Base-by-base conservation (phyloP, 2,329 filamentous ascomycete genomes). In the Exophiala lecanii-corni region DNA sequence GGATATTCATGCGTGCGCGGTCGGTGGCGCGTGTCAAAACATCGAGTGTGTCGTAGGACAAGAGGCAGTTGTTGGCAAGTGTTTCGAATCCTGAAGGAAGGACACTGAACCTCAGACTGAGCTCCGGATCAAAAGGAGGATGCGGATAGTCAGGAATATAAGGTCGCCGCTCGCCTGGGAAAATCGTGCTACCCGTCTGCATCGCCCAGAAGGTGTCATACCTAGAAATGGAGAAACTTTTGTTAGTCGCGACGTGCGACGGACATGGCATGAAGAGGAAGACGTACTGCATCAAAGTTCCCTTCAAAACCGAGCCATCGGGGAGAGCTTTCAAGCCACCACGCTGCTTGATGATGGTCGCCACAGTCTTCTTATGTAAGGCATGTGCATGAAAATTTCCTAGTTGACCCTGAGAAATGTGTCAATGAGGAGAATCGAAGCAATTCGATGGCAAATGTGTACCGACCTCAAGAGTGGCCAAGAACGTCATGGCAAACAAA, bases 181-280 rank as follows among this genome's bases (percentile, higher is more conserved):
- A 41, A 16, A 41, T 35, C 4, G 28, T 34, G 28, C 10, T 21
- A 17, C 39, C 39, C 3, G 30, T 20, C 21, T 41, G 28, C 39
- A 30, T 31, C 13, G 30, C 30, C 39, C 39, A 41, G 39, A 41
- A 35, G 5, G 39, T 41, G 30, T 41, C 39, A n/a, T n/a, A n/a
- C n/a, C n/a, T n/a, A n/a, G n/a, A n/a, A n/a, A n/a, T n/a, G n/a
- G n/a, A n/a, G n/a, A n/a, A n/a, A n/a, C n/a, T n/a, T n/a, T n/a
- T n/a, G n/a, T n/a, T n/a, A n/a, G n/a, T n/a, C n/a, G n/a, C n/a
- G n/a, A n/a, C n/a, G n/a, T n/a, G n/a, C n/a, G n/a, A n/a, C n/a
- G n/a, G n/a, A n/a, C n/a, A n/a, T n/a, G n/a, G n/a, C n/a, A n/a
- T n/a, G n/a, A n/a, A n/a, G n/a, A n/a, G n/a, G n/a, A n/a, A n/a